These are phyloP conservation scores for Neofusicoccum laricinum DNA, from an alignment of 2,329 filamentous ascomycete genomes.

Conservation along the genomic window DNA sequence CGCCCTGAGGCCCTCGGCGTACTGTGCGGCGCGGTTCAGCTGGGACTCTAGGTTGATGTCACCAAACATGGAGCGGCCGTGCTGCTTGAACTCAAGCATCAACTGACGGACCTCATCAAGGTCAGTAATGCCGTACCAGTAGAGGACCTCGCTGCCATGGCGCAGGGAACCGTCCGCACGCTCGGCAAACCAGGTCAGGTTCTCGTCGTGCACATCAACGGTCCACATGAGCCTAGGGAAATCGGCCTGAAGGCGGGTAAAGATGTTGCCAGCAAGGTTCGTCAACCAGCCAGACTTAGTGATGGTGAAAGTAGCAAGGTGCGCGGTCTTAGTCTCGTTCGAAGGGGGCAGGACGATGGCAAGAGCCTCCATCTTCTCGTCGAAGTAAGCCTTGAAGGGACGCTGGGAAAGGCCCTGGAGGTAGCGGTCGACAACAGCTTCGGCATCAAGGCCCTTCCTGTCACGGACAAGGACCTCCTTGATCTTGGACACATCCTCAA, in stretches of 20 bases:
- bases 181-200: slow-evolving; percentile 96
- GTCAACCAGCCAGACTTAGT: slow-evolving; percentile 93
- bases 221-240: slow-evolving; percentile 91
- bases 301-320: slow-evolving; percentile 85
- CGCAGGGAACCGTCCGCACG: slow-evolving; percentile 92
- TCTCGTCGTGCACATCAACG: slow-evolving; percentile 94
- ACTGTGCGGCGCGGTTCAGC: slow-evolving; percentile 72
- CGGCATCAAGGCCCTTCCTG: slow-evolving; percentile 75
- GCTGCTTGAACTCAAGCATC: slow-evolving; percentile 78
- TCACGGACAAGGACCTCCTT: slow-evolving; percentile 82
- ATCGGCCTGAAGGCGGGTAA: slow-evolving; percentile 90
- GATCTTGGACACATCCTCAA: slow-evolving; percentile 71
- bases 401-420: slow-evolving; percentile 72
- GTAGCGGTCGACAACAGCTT: slow-evolving; percentile 82
- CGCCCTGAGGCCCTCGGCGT: slow-evolving; percentile 60
- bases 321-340: slow-evolving; percentile 66
- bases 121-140: slow-evolving; percentile 78
- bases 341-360: slow-evolving; percentile 79
- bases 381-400: slow-evolving; percentile 89
- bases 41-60: slow-evolving; percentile 87
- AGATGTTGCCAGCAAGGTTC: slow-evolving; percentile 93
- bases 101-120: slow-evolving; percentile 77
- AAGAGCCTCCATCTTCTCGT: slow-evolving; percentile 89
- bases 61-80: slow-evolving; percentile 83
- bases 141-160: slow-evolving; percentile 82